These are phyloP conservation scores for Suillus subaureus DNA, from an alignment of 768 basidiomycete genomes.

Conservation along the genomic window DNA sequence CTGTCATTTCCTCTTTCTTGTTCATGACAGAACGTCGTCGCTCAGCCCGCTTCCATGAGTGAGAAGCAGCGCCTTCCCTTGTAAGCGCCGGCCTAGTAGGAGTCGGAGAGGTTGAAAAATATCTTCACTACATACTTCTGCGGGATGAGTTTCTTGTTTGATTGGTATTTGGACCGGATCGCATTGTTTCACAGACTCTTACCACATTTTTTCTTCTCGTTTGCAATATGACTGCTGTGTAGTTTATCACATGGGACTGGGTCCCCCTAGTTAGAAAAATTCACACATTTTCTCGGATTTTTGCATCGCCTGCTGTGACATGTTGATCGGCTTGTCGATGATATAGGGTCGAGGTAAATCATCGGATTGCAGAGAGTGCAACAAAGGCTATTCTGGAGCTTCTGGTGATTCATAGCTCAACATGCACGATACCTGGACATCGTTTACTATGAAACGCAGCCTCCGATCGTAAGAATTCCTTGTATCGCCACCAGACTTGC, in stretches of 20 bases:
- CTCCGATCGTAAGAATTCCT: neutral
- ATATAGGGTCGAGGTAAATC: neutral
- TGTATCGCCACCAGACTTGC: neutral
- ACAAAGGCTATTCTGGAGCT: neutral
- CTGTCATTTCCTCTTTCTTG: neutral
- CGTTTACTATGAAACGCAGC: too few species aligned
- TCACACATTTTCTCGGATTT: neutral
- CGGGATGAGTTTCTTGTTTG: neutral
- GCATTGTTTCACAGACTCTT: slow-evolving; percentile 12
- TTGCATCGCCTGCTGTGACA: neutral
- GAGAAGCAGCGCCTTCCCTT: slow-evolving; percentile 31
- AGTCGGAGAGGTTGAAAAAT: slow-evolving; percentile 8
- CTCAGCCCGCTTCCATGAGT: slow-evolving; percentile 26
- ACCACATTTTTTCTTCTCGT: slow-evolving; percentile 3
- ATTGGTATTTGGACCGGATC: neutral
- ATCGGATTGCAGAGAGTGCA: neutral
- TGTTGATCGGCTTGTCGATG: neutral
- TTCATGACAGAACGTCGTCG: slow-evolving; percentile 20
- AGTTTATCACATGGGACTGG: slow-evolving; percentile 12
- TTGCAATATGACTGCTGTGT: slow-evolving; percentile 3
- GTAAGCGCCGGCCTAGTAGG: slow-evolving; percentile 12
- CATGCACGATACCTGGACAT: neutral
- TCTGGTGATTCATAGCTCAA: neutral
- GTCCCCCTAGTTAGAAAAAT: neutral
- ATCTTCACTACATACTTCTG: neutral